Conservation (phyloP, 768 basidiomycete species). For the Tylopilus vinaceipallidus region DNA sequence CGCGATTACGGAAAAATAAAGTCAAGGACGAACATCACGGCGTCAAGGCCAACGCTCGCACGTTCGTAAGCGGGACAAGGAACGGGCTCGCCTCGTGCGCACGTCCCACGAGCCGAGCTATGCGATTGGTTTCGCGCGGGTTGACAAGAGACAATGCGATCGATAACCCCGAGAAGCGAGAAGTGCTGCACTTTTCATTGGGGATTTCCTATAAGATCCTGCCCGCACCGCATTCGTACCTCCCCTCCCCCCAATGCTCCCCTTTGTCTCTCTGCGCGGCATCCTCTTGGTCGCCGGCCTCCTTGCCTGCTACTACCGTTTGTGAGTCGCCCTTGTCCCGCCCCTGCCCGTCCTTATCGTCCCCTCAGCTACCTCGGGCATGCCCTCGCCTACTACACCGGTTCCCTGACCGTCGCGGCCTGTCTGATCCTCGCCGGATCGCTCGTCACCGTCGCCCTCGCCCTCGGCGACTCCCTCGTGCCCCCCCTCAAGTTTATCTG, state of each 20-base stretch:
- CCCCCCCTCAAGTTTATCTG: slow-evolving; percentile 48
- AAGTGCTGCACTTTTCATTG: not conserved
- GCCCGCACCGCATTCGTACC: not conserved
- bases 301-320: slow-evolving; percentile 18
- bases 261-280: slow-evolving; percentile 11
- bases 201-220: slow-evolving; percentile 7
- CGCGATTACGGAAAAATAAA: not conserved
- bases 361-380: slow-evolving; percentile 12
- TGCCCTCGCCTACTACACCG: slow-evolving; percentile 27
- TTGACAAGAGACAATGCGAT: not conserved
- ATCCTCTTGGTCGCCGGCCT: slow-evolving; percentile 21
- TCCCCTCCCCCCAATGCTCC: slow-evolving; percentile 2
- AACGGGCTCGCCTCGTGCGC: slow-evolving; percentile 5
- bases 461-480: slow-evolving; percentile 26
- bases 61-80: slow-evolving; percentile 3
- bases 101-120: not conserved
- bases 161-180: not conserved
- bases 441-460: slow-evolving; percentile 17
- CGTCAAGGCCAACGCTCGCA: not conserved
- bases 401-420: slow-evolving; percentile 28
- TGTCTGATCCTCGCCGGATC: slow-evolving; percentile 29
- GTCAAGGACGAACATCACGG: too few species aligned
- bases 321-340: slow-evolving; percentile 2
- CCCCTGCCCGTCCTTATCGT: not conserved
- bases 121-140: slow-evolving; percentile 1